Base-by-base conservation (phyloP, 2,329 filamentous ascomycete genomes). In the Diplodia scrobiculata region DNA sequence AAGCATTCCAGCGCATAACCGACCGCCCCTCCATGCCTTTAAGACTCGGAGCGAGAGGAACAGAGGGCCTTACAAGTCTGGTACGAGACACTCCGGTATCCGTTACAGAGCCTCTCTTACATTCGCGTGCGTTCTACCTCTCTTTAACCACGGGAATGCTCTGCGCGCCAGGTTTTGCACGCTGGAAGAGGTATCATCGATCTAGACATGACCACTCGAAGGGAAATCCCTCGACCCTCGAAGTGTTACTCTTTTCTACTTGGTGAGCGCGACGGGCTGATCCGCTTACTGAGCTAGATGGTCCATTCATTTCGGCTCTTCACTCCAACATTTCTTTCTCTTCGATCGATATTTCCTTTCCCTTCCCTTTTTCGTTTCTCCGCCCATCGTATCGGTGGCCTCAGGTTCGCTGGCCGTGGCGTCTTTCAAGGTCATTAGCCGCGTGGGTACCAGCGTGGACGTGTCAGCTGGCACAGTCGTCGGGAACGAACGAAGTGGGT, bases 381-480 rank as follows among this genome's bases (percentile, higher is more conserved):
- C 41, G n/a, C 19, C 7, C 9, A 6, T 19, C n/a, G n/a, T 19
- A 19, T 6, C 41, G 41, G 41, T 19, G n/a, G 17, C 4, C n/a
- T 13, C 41, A 19, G 4, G 10, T 45, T 45, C 9, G 41, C 9
- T 45, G 10, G 17, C 34, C 6, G 34, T 36, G 34, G 34, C 34
- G 34, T 32, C 17, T n/a, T 34, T 21, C 9, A 21, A 36, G 29
- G 17, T 17, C 14, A 9, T n/a, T 10, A 19, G 7, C n/a, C n/a
- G 19, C 29, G 32, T 54, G 32, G 51, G 17, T 53, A 53, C 14
- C 29, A 32, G 34, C 17, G 34, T n/a, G n/a, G 34, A n/a, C 19
- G 38, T 27, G 41, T 62, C 58, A 62, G 58, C 58, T 50, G 58
- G 45, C 27, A 50, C 29, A 3, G 41, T 62, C n/a, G 55, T 60